These are phyloP conservation scores for Piper longum DNA, from an alignment of 164 flowering plant species.

Conservation along the genomic window DNA sequence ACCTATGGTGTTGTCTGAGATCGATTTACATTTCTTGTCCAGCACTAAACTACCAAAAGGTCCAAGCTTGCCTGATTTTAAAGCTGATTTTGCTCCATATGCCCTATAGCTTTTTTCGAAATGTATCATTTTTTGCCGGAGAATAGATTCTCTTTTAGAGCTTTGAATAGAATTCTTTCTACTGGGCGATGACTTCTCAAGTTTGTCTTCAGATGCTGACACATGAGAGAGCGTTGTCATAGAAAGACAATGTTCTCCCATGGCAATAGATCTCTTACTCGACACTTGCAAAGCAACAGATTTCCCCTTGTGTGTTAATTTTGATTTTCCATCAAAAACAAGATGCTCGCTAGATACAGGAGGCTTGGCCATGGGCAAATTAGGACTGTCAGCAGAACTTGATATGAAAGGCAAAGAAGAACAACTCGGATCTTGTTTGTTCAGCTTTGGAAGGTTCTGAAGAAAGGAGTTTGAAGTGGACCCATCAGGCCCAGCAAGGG, in stretches of 20 bases:
- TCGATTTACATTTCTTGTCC: constrained; percentile 66
- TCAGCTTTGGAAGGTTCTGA: constrained; percentile 21
- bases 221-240: constrained; percentile 16
- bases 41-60: constrained; percentile 41
- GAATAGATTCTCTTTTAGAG: constrained; percentile 54
- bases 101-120: constrained; percentile 53
- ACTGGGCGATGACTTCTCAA: constrained; percentile 12
- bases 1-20: constrained; percentile 33
- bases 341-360: constrained; percentile 10
- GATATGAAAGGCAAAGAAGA: constrained; percentile 30
- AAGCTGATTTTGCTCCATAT: constrained; percentile 54
- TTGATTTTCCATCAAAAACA: constrained; percentile 16
- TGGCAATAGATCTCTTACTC: constrained; percentile 26
- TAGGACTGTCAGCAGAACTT: constrained; percentile 21
- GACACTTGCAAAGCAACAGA: constrained; percentile 15
- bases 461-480: constrained; percentile 12
- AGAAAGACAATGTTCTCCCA: constrained; percentile 12
- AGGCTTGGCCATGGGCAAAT: constrained; percentile 6
- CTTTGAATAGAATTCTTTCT: constrained; percentile 38
- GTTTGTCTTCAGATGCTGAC: constrained; percentile 33
- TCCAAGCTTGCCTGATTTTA: constrained; percentile 45
- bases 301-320: constrained; percentile 27
- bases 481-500: constrained; percentile 24
- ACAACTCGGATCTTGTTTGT: constrained; percentile 19
- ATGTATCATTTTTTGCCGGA: constrained; percentile 65